Percentiles rank a stretch among this genome's conserved stretches.
Conservation (phyloP, 2,329 filamentous ascomycete genomes). For the Penicillium hordei region DNA sequence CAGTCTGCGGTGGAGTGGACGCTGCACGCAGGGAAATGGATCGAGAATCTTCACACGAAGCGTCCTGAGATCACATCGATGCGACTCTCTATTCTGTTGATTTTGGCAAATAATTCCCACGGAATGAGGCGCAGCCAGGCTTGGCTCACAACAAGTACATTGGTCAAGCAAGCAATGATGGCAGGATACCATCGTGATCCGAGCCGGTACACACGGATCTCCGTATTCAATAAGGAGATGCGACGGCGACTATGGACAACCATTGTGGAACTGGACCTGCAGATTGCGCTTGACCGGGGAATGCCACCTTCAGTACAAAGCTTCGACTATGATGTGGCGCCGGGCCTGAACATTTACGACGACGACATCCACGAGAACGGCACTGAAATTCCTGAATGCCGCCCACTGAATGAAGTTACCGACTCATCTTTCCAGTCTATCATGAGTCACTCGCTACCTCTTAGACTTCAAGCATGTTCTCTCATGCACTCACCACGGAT, state of each 20-base stretch:
- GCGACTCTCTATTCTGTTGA: conserved; percentile 53
- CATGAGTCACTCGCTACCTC: conserved; percentile 31
- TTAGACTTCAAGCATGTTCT: conserved; percentile 34
- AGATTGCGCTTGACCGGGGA: conserved; percentile 56
- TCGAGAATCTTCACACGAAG: conserved; percentile 72
- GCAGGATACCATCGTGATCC: conserved; percentile 53
- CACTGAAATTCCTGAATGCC: conserved; percentile 31
- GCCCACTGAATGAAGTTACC: conserved; percentile 35
- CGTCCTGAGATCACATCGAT: conserved; percentile 52
- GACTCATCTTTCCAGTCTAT: conserved; percentile 39
- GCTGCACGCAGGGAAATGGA: conserved; percentile 81
- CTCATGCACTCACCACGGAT: conserved; percentile 41
- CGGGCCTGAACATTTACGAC: conserved; percentile 54
- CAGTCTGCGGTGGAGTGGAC: conserved; percentile 65
- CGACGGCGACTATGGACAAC: conserved; percentile 59
- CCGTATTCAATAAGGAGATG: conserved; percentile 46
- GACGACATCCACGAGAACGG: conserved; percentile 46
- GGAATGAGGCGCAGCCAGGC: conserved; percentile 56
- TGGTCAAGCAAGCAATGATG: conserved; percentile 54
- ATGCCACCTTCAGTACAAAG: conserved; percentile 50
- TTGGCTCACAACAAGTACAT: conserved; percentile 53
- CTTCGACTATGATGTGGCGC: conserved; percentile 49
- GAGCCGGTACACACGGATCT: conserved; percentile 34
- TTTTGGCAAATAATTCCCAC: conserved; percentile 52
- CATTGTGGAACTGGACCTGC: conserved; percentile 57